Base-by-base conservation (phyloP, 2,329 filamentous ascomycete species). In the Sclerotinia sclerotiorum region DNA sequence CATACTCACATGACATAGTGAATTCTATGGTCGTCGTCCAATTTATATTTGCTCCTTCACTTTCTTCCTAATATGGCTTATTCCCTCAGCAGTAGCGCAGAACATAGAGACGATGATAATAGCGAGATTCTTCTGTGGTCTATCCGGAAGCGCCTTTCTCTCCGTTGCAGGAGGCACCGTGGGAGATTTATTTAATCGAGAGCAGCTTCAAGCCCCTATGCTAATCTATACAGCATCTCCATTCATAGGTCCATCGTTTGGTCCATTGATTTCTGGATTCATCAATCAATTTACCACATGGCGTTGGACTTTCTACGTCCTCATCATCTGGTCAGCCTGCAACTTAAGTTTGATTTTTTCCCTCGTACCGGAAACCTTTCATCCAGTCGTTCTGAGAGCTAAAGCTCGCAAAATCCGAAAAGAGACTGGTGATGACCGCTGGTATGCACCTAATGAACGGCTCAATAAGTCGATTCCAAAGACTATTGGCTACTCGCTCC, bases 351-450 rank as follows among this genome's bases (percentile, higher is more conserved):
- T 87, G 69, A 88, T 97, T 65, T 76, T 88, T 46, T 77, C 92
- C 46, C 82, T 93, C 55, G 92, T 97, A 3, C 94, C 93, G 6
- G 93, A 97, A 81, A 97, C 93, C 1, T 97, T 95, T 78, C 91
- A 88, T 72, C 87, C 86, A n/a, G 84, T 94, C 21, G 80, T 95
- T 60, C 82, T 97, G 54, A 85, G 88, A 65, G 83, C 84, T 56
- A 96, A 95, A 77, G 93, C 93, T 3, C 82, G 82, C 66, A 83
- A 82, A 68, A 78, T 93, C 44, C 88, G 93, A 66, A 85, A 88
- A 76, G 87, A 90, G 69, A 97, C 92, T 0, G 90, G 90, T n/a
- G 89, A 97, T 73, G 84, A 88, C 46, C 83, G 88, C 70, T 97
- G 89, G 85, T 84, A 85, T 70, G 91, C 93, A 10, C 89, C 92